These are phyloP conservation scores for Phytophthora uliginosa DNA, from an alignment of 352 stramenopile species.

Conservation along the genomic window DNA sequence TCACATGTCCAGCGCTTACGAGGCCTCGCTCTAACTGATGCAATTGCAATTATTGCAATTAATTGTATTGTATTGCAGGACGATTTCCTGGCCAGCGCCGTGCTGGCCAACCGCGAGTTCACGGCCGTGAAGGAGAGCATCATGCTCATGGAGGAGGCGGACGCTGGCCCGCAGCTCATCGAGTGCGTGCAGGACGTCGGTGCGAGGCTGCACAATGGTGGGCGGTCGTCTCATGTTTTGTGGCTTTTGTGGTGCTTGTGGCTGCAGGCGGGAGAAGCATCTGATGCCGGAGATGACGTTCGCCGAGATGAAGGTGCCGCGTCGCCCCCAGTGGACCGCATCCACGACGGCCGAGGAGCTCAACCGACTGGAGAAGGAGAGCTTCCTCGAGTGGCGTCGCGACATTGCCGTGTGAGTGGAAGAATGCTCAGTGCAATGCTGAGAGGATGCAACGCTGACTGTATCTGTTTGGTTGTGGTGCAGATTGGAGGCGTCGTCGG, in stretches of 20 bases:
- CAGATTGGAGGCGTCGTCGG: constrained; percentile 82
- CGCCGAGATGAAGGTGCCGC: constrained; percentile 96
- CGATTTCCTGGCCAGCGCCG: constrained; percentile 94
- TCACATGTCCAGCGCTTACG: too few species aligned
- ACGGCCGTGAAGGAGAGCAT: constrained; percentile 92
- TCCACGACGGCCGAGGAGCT: constrained; percentile 97
- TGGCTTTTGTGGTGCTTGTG: background rate
- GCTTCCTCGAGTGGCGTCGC: constrained; percentile 98
- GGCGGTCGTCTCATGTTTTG: background rate
- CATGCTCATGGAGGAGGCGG: constrained; percentile 76
- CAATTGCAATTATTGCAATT: background rate
- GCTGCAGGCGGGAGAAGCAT: constrained; percentile 57
- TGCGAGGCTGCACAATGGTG: background rate
- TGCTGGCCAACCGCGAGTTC: constrained; percentile 94
- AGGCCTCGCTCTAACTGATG: constrained; percentile 2
- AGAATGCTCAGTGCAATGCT: background rate
- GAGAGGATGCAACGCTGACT: constrained; percentile 17
- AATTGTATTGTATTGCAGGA: constrained; percentile 56
- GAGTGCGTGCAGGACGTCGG: constrained; percentile 50
- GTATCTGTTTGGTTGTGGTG: background rate
- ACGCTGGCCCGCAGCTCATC: constrained; percentile 68
- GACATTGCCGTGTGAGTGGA: constrained; percentile 92
- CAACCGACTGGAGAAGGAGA: constrained; percentile 96
- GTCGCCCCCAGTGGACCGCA: constrained; percentile 96
- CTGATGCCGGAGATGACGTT: constrained; percentile 92